phyloP scores from a whole-genome alignment of 1,284 basidiomycete species.

The Rhodotorula sp. region DNA sequence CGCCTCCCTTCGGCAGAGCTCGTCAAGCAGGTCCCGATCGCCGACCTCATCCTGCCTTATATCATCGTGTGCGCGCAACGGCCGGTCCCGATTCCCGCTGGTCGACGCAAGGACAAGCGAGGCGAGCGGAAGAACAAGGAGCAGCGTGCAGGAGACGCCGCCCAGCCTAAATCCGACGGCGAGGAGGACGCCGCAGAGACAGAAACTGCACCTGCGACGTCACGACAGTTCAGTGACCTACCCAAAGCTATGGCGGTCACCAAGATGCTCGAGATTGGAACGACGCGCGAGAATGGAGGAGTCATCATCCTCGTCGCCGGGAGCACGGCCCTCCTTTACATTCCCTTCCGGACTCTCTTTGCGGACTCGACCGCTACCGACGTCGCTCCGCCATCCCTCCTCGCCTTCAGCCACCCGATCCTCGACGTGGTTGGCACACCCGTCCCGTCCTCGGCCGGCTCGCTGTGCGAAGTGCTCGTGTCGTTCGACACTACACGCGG shows the following conservation, averaged over 20 bases:
- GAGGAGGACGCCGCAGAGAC: not conserved
- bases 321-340: constrained; percentile 35
- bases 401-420: constrained; percentile 36
- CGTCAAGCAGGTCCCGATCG: constrained; percentile 23
- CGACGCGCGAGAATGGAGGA: constrained; percentile 20
- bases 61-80: constrained; percentile 27
- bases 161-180: not conserved
- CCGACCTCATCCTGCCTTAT: constrained; percentile 23
- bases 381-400: constrained; percentile 15
- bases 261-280: constrained; percentile 36
- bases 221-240: constrained; percentile 6
- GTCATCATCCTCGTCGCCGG: constrained; percentile 34
- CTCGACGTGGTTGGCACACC: constrained; percentile 35
- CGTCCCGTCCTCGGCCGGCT: not conserved
- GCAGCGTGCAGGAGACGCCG: constrained; percentile 1
- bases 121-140: constrained; percentile 22
- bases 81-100: constrained; percentile 20
- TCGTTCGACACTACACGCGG: constrained; percentile 17
- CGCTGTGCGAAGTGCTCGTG: constrained; percentile 21
- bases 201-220: constrained; percentile 2
- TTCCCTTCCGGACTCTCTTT: constrained; percentile 30
- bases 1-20: constrained; percentile 48
- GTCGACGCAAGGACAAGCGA: constrained; percentile 24
- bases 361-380: constrained; percentile 3
- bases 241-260: constrained; percentile 32